Evolutionary conservation across 2,329 filamentous ascomycete genomes (phyloP), one percentile per base, ranked within the genome.

Genomic region (Aspergillus transmontanensis): DNA sequence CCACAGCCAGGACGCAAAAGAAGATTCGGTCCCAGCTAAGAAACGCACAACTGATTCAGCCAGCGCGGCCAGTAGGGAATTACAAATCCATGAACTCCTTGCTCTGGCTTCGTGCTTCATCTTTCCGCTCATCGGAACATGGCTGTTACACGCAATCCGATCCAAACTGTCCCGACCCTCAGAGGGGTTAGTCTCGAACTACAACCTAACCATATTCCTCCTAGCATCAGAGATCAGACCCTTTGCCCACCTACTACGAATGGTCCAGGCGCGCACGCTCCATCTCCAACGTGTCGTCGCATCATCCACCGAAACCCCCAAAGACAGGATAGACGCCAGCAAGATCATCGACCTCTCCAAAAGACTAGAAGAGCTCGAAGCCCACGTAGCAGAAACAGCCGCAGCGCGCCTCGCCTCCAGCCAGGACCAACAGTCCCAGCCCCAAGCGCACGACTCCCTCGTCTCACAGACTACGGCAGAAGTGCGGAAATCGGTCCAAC

Each of bases 191-290:
- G 90, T 98, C 7, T 96, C 93, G 5, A 92, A 97, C 76, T 96
- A 94, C 79, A 97, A 97, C 76, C 83, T 98, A 60, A 93, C 90
- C 14, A 92, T 98, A 58, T 98, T 97, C 76, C 82, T 97, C 3
- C 84, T 97, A 21, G 92, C 91, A 1, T 91, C 94, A 4, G 94
- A 98, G 78, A 82, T 97, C 32, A 89, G 92, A 3, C 94, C 94
- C 0, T 81, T 93, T 56, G 87, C 91, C 1, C 94, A 97, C 73
- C 80, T 96, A 30, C 87, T 97, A 65, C 92, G 89, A 73, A 86
- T 97, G 71, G 85, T 96, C 4, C 89, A 93, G 71, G 86, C 87
- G 16, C 87, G 92, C 39, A 97, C 93, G 2, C 81, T 96, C 10
- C 89, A 94, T 72, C 84, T 97, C 1, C 94, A 98, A 76, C 87